Percentiles rank a stretch among this genome's conserved stretches.
phyloP scores from a whole-genome alignment of 2,329 filamentous ascomycete genomes.

The Plectosphaerella sp. region DNA sequence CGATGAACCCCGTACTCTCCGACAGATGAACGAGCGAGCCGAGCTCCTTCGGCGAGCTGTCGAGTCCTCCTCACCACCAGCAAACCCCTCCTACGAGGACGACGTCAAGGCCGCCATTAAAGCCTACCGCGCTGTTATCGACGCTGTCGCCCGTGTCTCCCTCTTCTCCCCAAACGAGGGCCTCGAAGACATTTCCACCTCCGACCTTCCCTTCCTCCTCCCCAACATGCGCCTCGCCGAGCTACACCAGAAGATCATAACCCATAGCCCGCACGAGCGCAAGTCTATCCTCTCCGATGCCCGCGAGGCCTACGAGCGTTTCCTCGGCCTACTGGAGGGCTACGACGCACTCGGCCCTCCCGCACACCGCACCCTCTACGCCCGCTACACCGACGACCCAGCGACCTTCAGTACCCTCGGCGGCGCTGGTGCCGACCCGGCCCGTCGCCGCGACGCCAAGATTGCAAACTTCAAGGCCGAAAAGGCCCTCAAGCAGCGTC shows the following conservation, averaged over 20 bases:
- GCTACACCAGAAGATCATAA: slow-evolving; percentile 64
- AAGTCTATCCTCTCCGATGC: slow-evolving; percentile 58
- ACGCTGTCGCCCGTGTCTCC: slow-evolving; percentile 64
- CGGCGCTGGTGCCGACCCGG: slow-evolving; percentile 41
- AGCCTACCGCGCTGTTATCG: slow-evolving; percentile 69
- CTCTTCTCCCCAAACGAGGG: slow-evolving; percentile 90
- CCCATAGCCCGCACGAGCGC: slow-evolving; percentile 49
- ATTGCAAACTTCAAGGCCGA: slow-evolving; percentile 82
- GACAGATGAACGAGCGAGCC: slow-evolving; percentile 43
- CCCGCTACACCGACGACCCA: slow-evolving; percentile 68
- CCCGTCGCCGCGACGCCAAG: slow-evolving; percentile 73
- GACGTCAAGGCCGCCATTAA: slow-evolving; percentile 63
- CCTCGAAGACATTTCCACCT: slow-evolving; percentile 79
- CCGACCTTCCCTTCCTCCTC: slow-evolving; percentile 81
- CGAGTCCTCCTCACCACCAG: slow-evolving; percentile 52
- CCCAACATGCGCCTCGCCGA: slow-evolving; percentile 77
- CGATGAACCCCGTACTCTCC: slow-evolving; percentile 45
- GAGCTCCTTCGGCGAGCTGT: slow-evolving; percentile 51
- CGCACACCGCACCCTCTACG: slow-evolving; percentile 64
- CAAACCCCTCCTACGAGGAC: slow-evolving; percentile 54
- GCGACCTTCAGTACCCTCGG: slow-evolving; percentile 68
- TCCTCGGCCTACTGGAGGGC: slow-evolving; percentile 69
- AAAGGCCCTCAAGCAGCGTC: slow-evolving; percentile 75
- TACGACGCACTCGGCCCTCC: slow-evolving; percentile 67
- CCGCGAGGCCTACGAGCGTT: slow-evolving; percentile 70